Evolutionary conservation across 2,329 filamentous ascomycete genomes (phyloP).

Genomic region (Malbranchea cinnamomea): DNA sequence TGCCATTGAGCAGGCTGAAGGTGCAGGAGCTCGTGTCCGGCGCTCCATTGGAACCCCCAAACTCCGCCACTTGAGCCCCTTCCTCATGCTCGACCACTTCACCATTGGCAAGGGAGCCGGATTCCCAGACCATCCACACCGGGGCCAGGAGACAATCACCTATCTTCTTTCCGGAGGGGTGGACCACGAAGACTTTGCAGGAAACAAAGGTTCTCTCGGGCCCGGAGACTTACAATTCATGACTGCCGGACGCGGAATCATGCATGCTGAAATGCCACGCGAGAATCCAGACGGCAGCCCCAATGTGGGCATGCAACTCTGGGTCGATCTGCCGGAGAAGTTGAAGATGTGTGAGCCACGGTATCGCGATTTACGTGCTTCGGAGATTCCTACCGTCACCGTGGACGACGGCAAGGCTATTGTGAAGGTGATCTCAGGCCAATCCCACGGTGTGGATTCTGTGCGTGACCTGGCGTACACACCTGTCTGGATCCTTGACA

Average conservation of each 20-base stretch:
- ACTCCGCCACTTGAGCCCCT: constrained; percentile 76
- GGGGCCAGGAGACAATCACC: constrained; percentile 80
- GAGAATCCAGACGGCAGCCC: constrained; percentile 59
- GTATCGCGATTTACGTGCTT: constrained; percentile 68
- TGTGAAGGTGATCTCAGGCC: constrained; percentile 83
- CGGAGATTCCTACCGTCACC: constrained; percentile 63
- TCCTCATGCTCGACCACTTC: constrained; percentile 95
- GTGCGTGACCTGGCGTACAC: constrained; percentile 88
- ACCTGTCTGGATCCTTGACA: constrained; percentile 88
- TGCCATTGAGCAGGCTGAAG: constrained; percentile 74
- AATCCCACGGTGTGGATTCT: constrained; percentile 68
- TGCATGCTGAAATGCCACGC: constrained; percentile 90
- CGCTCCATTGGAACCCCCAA: constrained; percentile 74
- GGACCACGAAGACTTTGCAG: constrained; percentile 86
- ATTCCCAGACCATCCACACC: constrained; percentile 74
- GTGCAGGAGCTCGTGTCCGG: constrained; percentile 72
- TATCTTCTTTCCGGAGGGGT: constrained; percentile 76
- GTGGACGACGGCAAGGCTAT: constrained; percentile 58
- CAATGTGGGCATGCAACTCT: constrained; percentile 83
- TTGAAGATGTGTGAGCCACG: constrained; percentile 83
- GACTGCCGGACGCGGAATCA: constrained; percentile 82
- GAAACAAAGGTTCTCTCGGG: constrained; percentile 68
- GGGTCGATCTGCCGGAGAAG: constrained; percentile 67
- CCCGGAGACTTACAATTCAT: constrained; percentile 94
- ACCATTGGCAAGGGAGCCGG: constrained; percentile 63